Conservation (phyloP, 2,329 filamentous ascomycete genomes). For the Colletotrichum aenigma region DNA sequence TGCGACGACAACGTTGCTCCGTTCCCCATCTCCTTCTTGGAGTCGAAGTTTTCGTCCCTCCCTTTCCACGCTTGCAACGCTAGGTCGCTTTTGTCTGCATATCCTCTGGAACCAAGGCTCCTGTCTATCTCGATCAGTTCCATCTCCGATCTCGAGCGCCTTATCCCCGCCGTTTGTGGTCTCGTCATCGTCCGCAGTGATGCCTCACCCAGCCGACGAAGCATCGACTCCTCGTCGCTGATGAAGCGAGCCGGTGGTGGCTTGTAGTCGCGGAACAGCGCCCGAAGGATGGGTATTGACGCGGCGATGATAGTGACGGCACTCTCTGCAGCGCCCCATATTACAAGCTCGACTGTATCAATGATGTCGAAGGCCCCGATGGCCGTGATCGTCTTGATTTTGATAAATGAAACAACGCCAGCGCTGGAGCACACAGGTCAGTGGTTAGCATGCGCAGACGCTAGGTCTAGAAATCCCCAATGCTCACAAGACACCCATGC, state of each 20-base stretch:
- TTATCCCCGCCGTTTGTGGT: background rate
- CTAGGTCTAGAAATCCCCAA: background rate
- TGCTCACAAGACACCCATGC: constrained; percentile 44
- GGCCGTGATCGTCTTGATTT: constrained; percentile 29
- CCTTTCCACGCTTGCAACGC: background rate
- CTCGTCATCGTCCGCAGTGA: background rate
- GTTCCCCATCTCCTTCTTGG: background rate
- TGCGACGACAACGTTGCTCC: background rate
- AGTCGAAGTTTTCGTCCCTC: background rate
- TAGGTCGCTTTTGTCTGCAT: background rate
- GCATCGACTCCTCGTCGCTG: constrained; percentile 8
- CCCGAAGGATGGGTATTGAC: constrained; percentile 35
- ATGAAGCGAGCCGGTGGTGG: background rate
- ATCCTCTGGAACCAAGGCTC: background rate
- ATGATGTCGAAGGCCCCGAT: constrained; percentile 24
- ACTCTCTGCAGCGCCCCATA: constrained; percentile 33
- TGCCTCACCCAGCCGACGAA: background rate
- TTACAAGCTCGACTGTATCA: constrained; percentile 25
- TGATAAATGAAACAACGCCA: constrained; percentile 33
- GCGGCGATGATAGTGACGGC: constrained; percentile 34
- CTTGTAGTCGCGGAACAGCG: constrained; percentile 23
- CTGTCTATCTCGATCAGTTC: background rate
- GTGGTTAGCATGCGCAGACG: background rate
- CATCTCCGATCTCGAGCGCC: background rate
- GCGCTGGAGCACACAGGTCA: constrained; percentile 25